Conservation (phyloP, 306 rosid species). For the Ormosia semicastrata region DNA sequence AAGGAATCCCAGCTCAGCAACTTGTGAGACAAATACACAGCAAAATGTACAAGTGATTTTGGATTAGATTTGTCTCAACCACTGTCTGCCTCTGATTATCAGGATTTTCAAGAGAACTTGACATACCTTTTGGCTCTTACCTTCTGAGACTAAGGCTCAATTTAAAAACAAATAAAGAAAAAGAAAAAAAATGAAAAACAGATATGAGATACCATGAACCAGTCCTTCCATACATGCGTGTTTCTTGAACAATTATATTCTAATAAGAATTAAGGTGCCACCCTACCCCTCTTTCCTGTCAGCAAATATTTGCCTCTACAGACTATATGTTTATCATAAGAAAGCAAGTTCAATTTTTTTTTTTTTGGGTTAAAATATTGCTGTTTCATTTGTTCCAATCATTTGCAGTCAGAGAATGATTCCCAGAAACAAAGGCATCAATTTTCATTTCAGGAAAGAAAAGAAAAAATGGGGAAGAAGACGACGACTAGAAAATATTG, state of each 20-base stretch:
- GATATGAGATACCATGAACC: background rate
- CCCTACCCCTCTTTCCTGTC: constrained; percentile 24
- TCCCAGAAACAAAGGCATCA: constrained; percentile 34
- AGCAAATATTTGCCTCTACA: constrained; percentile 31
- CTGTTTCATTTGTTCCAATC: constrained; percentile 37
- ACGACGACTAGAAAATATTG: constrained; percentile 15
- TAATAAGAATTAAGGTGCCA: constrained; percentile 19
- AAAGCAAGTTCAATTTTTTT: background rate
- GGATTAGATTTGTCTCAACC: constrained; percentile 67
- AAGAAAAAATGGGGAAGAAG: background rate
- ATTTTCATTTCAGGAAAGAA: constrained; percentile 31
- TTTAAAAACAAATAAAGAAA: background rate
- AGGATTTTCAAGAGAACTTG: constrained; percentile 30
- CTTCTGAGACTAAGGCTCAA: constrained; percentile 4
- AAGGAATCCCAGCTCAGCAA: constrained; percentile 46
- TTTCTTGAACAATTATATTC: constrained; percentile 12
- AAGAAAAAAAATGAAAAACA: background rate
- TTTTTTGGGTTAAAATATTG: constrained; percentile 8
- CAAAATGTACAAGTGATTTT: constrained; percentile 38
- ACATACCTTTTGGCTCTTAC: constrained; percentile 12
- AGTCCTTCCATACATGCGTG: constrained; percentile 1
- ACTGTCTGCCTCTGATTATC: constrained; percentile 46
- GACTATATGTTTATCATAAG: constrained; percentile 26
- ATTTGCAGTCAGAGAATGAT: constrained; percentile 42
- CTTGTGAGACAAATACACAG: constrained; percentile 35